Conservation (phyloP, 192 early-diverging fungal genomes). For the Entomortierella beljakovae region DNA sequence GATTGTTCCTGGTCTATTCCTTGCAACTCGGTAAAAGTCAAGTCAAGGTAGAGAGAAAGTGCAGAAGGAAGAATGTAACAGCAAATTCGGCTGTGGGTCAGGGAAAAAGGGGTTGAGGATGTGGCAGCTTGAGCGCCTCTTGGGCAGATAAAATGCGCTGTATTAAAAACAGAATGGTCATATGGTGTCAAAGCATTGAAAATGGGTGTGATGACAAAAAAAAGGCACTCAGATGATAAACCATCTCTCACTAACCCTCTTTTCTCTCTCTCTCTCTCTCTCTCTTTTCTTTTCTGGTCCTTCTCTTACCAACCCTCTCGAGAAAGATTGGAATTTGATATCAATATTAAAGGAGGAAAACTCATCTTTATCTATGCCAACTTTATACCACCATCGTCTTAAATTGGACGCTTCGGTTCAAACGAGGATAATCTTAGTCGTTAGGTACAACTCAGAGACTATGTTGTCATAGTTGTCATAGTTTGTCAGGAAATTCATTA, state of each 20-base stretch:
- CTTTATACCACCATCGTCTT: slow-evolving; percentile 18
- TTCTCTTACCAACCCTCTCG: not conserved
- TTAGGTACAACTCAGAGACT: not conserved
- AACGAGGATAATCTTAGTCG: slow-evolving; percentile 16
- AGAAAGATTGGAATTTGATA: slow-evolving; percentile 12
- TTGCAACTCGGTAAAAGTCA: not conserved
- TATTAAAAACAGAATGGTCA: no score
- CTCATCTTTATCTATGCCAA: slow-evolving; percentile 16
- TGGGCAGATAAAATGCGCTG: no score
- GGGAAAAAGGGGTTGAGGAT: no score
- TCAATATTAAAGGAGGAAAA: not conserved
- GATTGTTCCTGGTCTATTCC: slow-evolving; percentile 3
- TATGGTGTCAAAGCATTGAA: no score
- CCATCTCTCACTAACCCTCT: not conserved
- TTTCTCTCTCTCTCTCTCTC: not conserved
- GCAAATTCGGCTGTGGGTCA: no score
- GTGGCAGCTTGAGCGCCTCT: no score
- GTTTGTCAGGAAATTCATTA: not conserved
- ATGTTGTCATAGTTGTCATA: not conserved
- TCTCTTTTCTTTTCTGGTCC: not conserved
- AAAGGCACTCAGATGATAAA: not conserved
- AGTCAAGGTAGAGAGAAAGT: not conserved
- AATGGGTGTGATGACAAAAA: not conserved
- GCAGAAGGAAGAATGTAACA: not conserved
- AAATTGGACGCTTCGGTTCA: not conserved